Conservation (phyloP, 2,329 filamentous ascomycete species). For the Colletotrichum abscissum region DNA sequence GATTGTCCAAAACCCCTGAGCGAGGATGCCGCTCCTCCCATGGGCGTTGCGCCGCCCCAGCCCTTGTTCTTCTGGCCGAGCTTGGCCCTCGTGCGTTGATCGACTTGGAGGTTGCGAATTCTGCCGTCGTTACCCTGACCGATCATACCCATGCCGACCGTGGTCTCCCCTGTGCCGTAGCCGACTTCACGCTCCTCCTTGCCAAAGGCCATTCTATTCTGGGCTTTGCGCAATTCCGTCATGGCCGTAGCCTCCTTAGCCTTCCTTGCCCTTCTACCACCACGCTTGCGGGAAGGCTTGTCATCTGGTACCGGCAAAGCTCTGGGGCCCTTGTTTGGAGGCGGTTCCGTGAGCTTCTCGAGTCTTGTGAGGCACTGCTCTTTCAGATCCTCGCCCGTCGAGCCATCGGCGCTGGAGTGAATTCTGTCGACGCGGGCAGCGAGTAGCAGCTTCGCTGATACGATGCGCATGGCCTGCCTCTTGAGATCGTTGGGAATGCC, state of each 20-base stretch:
- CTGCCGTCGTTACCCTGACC: slow-evolving; percentile 89
- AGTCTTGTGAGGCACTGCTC: slow-evolving; percentile 86
- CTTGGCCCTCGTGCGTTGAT: slow-evolving; percentile 92
- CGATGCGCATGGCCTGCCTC: slow-evolving; percentile 93
- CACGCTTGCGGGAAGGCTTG: slow-evolving; percentile 92
- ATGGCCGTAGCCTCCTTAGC: slow-evolving; percentile 97
- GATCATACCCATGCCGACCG: slow-evolving; percentile 94
- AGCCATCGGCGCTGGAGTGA: slow-evolving; percentile 83
- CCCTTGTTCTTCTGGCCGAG: slow-evolving; percentile 95
- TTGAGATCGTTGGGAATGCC: slow-evolving; percentile 86
- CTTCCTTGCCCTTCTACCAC: slow-evolving; percentile 88
- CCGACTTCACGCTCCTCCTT: slow-evolving; percentile 95
- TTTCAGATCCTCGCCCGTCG: slow-evolving; percentile 83
- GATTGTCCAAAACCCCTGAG: slow-evolving; percentile 81
- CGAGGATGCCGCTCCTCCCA: slow-evolving; percentile 79
- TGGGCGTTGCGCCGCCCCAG: slow-evolving; percentile 81
- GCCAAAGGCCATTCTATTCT: slow-evolving; percentile 95
- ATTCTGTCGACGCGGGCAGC: slow-evolving; percentile 91
- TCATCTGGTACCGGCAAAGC: slow-evolving; percentile 94
- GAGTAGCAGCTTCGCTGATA: slow-evolving; percentile 93
- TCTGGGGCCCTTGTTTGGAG: slow-evolving; percentile 87
- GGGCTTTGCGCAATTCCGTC: slow-evolving; percentile 95
- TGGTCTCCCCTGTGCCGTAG: slow-evolving; percentile 87
- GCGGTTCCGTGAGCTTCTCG: slow-evolving; percentile 92
- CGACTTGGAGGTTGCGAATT: slow-evolving; percentile 88